These are phyloP conservation scores for Didymella exigua DNA, from an alignment of 2,329 filamentous ascomycete genomes.

Conservation along the genomic window DNA sequence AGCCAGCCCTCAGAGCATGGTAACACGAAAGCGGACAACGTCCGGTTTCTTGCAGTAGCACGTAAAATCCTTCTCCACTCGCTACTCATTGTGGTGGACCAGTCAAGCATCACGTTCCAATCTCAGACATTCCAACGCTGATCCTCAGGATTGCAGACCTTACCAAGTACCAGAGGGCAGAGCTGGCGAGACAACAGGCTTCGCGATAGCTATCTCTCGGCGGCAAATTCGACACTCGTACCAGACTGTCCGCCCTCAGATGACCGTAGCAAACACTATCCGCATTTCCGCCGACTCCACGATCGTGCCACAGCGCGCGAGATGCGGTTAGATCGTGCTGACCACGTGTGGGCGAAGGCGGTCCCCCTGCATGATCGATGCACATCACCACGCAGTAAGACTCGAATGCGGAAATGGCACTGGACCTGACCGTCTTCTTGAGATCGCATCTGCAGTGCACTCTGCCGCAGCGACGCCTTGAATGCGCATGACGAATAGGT, in stretches of 20 bases:
- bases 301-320: neutral
- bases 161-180: neutral
- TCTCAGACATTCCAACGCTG: neutral
- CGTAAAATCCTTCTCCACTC: neutral
- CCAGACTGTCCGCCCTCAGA: neutral
- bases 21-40: conserved; percentile 8
- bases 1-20: conserved; percentile 1
- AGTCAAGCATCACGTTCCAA: neutral
- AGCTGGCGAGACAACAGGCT: neutral
- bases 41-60: conserved; percentile 1
- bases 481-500: neutral
- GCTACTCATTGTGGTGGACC: neutral
- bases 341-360: conserved; percentile 16
- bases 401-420: conserved; percentile 2
- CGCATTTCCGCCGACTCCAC: neutral
- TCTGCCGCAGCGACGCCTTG: neutral
- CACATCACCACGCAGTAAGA: conserved; percentile 13
- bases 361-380: conserved; percentile 12
- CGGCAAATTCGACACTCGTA: neutral
- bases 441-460: neutral
- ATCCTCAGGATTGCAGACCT: neutral
- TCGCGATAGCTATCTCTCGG: neutral
- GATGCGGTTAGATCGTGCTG: conserved; percentile 14
- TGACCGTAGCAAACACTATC: neutral
- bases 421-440: conserved; percentile 3